A percentile compares a stretch with the other conserved stretches of the same genome.
phyloP scores from a whole-genome alignment of 73 alveolate species.

The Tetrahymena malaccensis region DNA sequence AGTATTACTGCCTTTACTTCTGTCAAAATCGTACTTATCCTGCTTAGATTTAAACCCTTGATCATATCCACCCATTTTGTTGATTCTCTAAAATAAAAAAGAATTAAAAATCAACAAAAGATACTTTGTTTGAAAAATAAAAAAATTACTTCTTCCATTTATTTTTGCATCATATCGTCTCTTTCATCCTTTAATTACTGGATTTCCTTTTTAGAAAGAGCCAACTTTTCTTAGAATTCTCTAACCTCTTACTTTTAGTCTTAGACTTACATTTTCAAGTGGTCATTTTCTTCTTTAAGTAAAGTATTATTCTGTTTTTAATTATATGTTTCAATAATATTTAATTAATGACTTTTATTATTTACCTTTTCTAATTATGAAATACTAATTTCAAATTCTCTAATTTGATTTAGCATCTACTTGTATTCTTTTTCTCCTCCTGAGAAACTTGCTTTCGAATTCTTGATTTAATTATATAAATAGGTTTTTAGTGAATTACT shows the following conservation, averaged over 20 bases:
- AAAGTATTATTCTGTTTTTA: not conserved
- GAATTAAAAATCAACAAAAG: not conserved
- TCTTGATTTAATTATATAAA: not conserved
- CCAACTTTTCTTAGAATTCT: not conserved
- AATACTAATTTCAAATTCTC: not conserved
- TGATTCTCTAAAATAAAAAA: not conserved
- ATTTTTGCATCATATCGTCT: not conserved
- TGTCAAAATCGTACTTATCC: not conserved
- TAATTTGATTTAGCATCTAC: not conserved
- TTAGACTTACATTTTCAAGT: not conserved
- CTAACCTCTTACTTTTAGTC: not conserved
- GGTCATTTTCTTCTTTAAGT: not conserved
- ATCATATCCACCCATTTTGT: not conserved
- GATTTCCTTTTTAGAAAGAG: not conserved
- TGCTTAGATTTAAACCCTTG: not conserved
- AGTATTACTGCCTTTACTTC: not conserved
- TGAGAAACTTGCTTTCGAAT: not conserved
- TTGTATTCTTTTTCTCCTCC: not conserved
- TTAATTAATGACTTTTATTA: not conserved
- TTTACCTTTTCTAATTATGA: not conserved
- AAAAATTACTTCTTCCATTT: not conserved
- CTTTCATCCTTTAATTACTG: not conserved
- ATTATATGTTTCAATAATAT: not conserved
- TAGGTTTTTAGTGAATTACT: too few relatives aligned
- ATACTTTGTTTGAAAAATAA: not conserved